Evolutionary conservation across 768 basidiomycete genomes (phyloP).

Genomic region (Leccinum rimulosum): DNA sequence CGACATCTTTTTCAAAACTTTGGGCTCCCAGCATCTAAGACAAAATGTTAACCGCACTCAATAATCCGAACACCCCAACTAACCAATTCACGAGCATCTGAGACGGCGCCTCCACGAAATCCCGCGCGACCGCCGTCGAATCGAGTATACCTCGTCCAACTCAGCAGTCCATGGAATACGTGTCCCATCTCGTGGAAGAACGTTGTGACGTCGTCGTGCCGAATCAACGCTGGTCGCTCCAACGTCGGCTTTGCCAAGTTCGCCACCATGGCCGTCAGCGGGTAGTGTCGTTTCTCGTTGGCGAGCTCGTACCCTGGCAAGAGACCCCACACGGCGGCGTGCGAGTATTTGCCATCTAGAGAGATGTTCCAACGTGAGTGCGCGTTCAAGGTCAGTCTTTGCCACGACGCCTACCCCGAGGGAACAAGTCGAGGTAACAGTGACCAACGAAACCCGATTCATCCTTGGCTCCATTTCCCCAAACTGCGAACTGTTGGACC

Average conservation of each 20-base stretch:
- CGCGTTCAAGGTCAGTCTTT: too few species aligned
- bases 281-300: too few species aligned
- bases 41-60: neutral
- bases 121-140: constrained; percentile 74
- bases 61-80: neutral
- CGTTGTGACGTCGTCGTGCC: constrained; percentile 65
- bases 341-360: too few species aligned
- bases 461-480: constrained; percentile 73
- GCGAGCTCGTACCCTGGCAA: too few species aligned
- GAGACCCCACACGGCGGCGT: too few species aligned
- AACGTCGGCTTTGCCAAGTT: constrained; percentile 83
- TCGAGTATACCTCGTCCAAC: constrained; percentile 62
- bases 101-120: constrained; percentile 84
- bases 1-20: constrained; percentile 71
- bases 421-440: constrained; percentile 84
- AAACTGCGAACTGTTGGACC: constrained; percentile 78
- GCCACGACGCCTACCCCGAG: constrained; percentile 49
- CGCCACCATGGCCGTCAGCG: constrained; percentile 70
- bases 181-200: constrained; percentile 90
- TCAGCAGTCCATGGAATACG: constrained; percentile 67
- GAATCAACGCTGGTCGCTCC: constrained; percentile 78
- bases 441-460: constrained; percentile 75
- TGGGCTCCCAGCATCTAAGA: constrained; percentile 73
- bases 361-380: too few species aligned
- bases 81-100: constrained; percentile 92